These are phyloP conservation scores for Pinus taeda DNA, from an alignment of 75 land plant species.

Conservation along the genomic window DNA sequence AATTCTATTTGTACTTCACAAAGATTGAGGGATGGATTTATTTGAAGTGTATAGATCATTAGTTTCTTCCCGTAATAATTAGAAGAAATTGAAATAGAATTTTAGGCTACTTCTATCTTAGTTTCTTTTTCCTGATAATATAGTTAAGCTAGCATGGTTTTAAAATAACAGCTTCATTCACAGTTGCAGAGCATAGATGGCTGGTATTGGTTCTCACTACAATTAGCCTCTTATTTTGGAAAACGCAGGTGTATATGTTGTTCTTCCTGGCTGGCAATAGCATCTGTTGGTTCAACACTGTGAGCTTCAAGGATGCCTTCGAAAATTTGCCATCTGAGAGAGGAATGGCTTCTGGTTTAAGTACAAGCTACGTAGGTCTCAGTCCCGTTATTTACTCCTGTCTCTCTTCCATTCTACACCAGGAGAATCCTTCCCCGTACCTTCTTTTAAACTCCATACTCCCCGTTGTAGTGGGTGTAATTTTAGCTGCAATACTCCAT, in stretches of 20 bases:
- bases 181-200: too few species aligned
- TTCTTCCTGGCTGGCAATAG: slow-evolving; percentile 54
- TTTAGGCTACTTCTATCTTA: too few species aligned
- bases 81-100: too few species aligned
- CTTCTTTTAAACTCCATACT: slow-evolving; percentile 46
- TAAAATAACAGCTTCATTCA: too few species aligned
- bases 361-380: slow-evolving; percentile 49
- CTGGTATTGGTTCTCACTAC: too few species aligned
- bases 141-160: too few species aligned
- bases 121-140: too few species aligned
- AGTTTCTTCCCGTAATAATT: too few species aligned
- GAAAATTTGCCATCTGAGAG: slow-evolving; percentile 42
- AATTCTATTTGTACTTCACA: too few species aligned
- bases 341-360: slow-evolving; percentile 41
- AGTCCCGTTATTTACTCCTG: slow-evolving; percentile 51
- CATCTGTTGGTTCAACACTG: slow-evolving; percentile 71
- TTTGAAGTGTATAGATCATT: too few species aligned
- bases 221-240: not conserved
- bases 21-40: too few species aligned
- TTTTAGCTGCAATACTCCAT: slow-evolving; percentile 6
- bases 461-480: slow-evolving; percentile 27
- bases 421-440: slow-evolving; percentile 9
- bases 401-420: slow-evolving; percentile 18
- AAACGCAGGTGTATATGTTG: slow-evolving; percentile 37
- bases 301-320: slow-evolving; percentile 45